These are phyloP conservation scores for Acanthamoeba castellanii DNA, from an alignment of 208 protist genomes.

Conservation along the genomic window DNA sequence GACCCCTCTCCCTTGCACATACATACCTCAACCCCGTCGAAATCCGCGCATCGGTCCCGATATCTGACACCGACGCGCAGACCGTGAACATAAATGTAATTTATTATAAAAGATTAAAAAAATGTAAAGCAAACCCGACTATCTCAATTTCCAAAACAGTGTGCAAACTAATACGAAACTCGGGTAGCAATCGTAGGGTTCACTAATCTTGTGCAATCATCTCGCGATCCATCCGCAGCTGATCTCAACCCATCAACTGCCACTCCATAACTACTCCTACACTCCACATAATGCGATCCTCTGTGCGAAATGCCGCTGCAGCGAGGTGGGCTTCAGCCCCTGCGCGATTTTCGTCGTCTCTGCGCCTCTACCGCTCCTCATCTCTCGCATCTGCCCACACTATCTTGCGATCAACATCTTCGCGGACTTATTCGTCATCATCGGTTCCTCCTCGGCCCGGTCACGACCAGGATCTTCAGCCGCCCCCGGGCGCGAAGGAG, in stretches of 20 bases:
- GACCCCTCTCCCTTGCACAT: background rate
- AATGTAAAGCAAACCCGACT: no score
- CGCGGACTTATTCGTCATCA: background rate
- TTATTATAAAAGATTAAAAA: no score
- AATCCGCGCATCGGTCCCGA: background rate
- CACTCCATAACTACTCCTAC: no score
- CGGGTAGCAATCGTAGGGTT: no score
- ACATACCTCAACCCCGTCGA: background rate
- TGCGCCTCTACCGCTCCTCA: background rate
- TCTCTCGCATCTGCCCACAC: background rate
- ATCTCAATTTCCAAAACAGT: no score
- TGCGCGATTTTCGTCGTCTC: background rate
- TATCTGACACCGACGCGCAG: background rate
- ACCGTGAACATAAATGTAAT: no score
- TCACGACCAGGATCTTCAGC: background rate
- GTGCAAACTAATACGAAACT: no score
- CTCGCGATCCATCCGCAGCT: no score
- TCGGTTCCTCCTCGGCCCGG: background rate
- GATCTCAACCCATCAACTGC: no score
- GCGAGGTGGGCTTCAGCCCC: no score
- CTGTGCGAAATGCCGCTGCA: background rate
- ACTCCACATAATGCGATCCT: background rate
- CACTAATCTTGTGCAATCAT: no score
- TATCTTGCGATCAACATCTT: background rate
- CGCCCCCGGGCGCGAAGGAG: background rate